Conservation (phyloP, 495 filamentous ascomycete genomes). For the Penicillium silybi region DNA sequence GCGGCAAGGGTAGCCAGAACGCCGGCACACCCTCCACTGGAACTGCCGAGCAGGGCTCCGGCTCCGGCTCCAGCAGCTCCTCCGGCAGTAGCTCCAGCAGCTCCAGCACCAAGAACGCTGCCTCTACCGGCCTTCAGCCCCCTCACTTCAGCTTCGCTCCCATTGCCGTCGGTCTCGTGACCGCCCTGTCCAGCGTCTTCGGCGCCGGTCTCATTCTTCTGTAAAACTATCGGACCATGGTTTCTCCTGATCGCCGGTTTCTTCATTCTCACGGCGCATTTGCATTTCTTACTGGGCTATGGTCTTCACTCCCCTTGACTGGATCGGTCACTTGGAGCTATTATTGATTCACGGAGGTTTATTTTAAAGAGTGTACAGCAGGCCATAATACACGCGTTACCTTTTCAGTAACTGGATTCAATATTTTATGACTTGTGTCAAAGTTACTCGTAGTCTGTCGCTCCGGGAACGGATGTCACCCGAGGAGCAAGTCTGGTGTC, state of each 20-base stretch:
- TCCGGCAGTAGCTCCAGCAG: not conserved
- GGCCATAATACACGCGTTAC: conserved; percentile 7
- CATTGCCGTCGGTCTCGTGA: conserved; percentile 50
- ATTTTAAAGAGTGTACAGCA: conserved; percentile 14
- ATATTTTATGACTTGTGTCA: not conserved
- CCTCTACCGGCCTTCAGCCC: conserved; percentile 41
- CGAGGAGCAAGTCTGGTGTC: not conserved
- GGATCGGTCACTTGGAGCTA: not conserved
- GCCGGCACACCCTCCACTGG: conserved; percentile 57
- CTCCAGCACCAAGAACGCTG: conserved; percentile 36
- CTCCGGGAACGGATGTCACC: no score
- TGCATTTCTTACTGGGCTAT: conserved; percentile 14
- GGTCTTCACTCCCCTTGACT: not conserved
- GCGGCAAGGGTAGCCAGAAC: conserved; percentile 68
- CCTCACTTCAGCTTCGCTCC: conserved; percentile 51
- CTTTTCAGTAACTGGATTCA: not conserved
- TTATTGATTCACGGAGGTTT: conserved; percentile 5
- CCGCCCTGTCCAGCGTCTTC: conserved; percentile 56
- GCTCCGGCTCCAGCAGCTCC: conserved; percentile 10
- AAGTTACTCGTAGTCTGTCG: not conserved
- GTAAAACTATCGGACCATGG: conserved; percentile 20
- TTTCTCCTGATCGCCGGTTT: not conserved
- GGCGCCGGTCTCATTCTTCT: conserved; percentile 55
- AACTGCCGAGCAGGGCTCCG: conserved; percentile 60
- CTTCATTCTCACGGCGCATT: conserved; percentile 10